Base-by-base conservation (phyloP, 2,329 filamentous ascomycete species). In the Pseudogymnoascus verrucosus region DNA sequence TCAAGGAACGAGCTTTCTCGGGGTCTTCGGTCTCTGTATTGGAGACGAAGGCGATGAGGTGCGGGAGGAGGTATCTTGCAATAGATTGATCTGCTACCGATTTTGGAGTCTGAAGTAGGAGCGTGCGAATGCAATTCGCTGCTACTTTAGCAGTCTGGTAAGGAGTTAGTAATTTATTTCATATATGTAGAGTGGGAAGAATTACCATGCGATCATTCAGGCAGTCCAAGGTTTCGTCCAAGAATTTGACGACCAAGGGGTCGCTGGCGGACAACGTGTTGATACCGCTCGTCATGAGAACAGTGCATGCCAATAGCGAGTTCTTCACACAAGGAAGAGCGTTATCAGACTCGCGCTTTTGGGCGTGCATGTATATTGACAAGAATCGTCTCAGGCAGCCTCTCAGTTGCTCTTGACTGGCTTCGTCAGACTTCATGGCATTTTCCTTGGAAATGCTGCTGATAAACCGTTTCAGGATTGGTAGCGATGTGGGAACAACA, bases 321-420 rank as follows among this genome's bases (percentile, higher is more conserved):
- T 98, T 99, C 79, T 96, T 97, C 71, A 97, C 93, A 74, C 92
- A 96, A 1, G 89, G 80, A 23, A 99, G 80, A 2, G 92, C 91
- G 4, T 89, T 87, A 19, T 93, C 87, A 7, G 75, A 76, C 71
- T 93, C 89, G 42, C 90, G 84, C 73, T 87, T 90, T 75, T 93
- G 90, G 0, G 88, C 88, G 68, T 89, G 81, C 21, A 89, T 80
- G 68, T 92, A 86, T 62, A 96, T 95, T 16, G 88, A 85, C 23
- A 96, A 77, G 79, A 97, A 95, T 4, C 91, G 87, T 31, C 89
- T 86, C 8, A 97, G 80, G 65, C 91, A 95, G 61, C 90, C 91
- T 65, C 91, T 89, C 19, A 97, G 79, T 74, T 97, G 91, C 34
- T 64, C 66, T 23, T 70, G 62, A 54, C 68, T 70, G 1, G 66